phyloP scores from a whole-genome alignment of 2,329 filamentous ascomycete species.

The Zasmidium cellare region DNA sequence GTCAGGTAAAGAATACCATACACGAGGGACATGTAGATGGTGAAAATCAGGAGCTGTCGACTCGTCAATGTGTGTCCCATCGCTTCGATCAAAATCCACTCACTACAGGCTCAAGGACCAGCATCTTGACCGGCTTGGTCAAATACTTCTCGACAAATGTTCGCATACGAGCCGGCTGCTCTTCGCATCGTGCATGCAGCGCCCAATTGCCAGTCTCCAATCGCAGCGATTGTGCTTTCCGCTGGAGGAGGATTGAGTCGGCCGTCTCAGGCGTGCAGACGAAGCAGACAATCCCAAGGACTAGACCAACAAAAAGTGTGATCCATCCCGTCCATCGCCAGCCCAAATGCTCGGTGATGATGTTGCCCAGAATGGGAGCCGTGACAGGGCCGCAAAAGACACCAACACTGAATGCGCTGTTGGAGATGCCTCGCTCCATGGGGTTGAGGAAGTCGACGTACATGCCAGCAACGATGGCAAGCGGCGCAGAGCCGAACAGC shows the following conservation, averaged over 20 bases:
- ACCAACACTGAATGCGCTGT: constrained; percentile 4
- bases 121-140: constrained; percentile 61
- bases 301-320: constrained; percentile 38
- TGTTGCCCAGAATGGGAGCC: constrained; percentile 19
- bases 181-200: constrained; percentile 65
- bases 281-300: constrained; percentile 43
- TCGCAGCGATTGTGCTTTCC: constrained; percentile 61
- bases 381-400: constrained; percentile 8
- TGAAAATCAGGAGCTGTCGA: constrained; percentile 63
- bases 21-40: constrained; percentile 66
- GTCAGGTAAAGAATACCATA: constrained; percentile 65
- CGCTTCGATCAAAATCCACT: constrained; percentile 18
- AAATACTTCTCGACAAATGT: constrained; percentile 64
- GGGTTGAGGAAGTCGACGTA: constrained; percentile 46
- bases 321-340: constrained; percentile 25
- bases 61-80: constrained; percentile 24
- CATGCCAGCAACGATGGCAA: constrained; percentile 50
- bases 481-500: constrained; percentile 48
- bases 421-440: constrained; percentile 6
- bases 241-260: constrained; percentile 56
- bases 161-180: constrained; percentile 58
- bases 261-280: constrained; percentile 38
- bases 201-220: constrained; percentile 67
- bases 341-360: constrained; percentile 8
- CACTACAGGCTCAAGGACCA: constrained; percentile 65